Conservation (phyloP, 1,139 yeast species). For the Saccharomycopsis crataegensis region DNA sequence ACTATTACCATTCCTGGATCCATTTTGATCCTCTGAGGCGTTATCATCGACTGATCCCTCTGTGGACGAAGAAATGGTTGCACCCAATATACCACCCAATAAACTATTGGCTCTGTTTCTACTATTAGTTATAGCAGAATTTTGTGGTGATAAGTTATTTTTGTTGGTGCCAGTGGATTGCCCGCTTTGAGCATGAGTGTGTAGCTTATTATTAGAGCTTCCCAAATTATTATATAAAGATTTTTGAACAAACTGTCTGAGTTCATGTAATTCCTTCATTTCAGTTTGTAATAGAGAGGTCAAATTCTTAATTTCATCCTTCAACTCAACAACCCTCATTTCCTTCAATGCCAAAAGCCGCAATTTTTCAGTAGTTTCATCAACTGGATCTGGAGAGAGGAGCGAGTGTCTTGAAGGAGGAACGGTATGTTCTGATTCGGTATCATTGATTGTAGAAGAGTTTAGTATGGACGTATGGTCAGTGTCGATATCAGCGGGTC, state of each 20-base stretch:
- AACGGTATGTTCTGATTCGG: not conserved
- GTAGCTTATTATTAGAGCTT: conserved; percentile 1
- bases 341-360: conserved; percentile 54
- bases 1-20: not conserved
- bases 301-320: conserved; percentile 38
- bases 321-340: conserved; percentile 51
- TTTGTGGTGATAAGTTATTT: not conserved
- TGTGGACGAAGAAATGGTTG: conserved; percentile 5
- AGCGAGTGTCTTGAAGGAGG: not conserved
- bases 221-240: conserved; percentile 25
- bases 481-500: not conserved
- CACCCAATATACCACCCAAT: conserved; percentile 8
- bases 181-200: not conserved
- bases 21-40: not conserved
- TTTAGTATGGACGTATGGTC: not conserved
- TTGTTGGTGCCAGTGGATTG: not conserved
- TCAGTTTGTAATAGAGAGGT: conserved; percentile 30
- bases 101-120: conserved; percentile 9
- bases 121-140: not conserved
- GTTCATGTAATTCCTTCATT: conserved; percentile 35
- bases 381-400: conserved; percentile 10
- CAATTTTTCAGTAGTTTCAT: conserved; percentile 46
- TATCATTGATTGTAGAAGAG: not conserved
- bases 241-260: conserved; percentile 32
- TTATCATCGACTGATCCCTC: conserved; percentile 3